Evolutionary conservation across 1,139 yeast genomes (phyloP).

Genomic region (Yueomyces sp.): DNA sequence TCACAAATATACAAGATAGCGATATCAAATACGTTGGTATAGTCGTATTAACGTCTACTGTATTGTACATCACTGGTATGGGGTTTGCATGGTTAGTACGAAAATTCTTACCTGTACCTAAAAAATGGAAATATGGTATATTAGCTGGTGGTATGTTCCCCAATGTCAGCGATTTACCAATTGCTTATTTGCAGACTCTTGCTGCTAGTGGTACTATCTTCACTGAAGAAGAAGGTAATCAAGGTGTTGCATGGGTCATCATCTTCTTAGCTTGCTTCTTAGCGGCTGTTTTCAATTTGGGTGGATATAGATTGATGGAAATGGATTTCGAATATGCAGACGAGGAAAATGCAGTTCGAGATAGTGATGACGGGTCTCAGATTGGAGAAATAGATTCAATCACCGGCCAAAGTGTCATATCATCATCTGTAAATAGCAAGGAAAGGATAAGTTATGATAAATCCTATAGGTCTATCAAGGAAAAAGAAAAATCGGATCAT

Average conservation of each 20-base stretch:
- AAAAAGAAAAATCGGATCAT: too few relatives aligned
- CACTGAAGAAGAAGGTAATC: constrained; percentile 44
- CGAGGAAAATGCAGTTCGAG: constrained; percentile 17
- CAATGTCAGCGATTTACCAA: constrained; percentile 77
- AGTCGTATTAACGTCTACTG: constrained; percentile 34
- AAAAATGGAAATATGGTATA: constrained; percentile 73
- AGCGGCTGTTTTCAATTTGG: constrained; percentile 61
- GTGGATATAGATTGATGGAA: constrained; percentile 59
- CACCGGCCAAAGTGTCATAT: background rate
- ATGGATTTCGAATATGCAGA: constrained; percentile 42
- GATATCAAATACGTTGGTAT: constrained; percentile 75
- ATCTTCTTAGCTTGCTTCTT: constrained; percentile 65
- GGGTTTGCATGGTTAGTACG: constrained; percentile 21
- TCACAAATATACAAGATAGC: constrained; percentile 53
- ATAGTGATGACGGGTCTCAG: background rate
- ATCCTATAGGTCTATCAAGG: background rate
- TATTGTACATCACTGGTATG: constrained; percentile 22
- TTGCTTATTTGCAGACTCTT: constrained; percentile 78
- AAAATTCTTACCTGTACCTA: constrained; percentile 39
- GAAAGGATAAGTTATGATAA: background rate
- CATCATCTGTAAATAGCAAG: background rate
- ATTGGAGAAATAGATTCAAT: background rate
- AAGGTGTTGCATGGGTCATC: constrained; percentile 80
- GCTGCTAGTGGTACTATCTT: constrained; percentile 49
- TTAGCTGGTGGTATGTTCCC: constrained; percentile 68